A percentile compares a stretch with the other conserved stretches of the same genome.
These are phyloP conservation scores for Golubevia pallescens DNA, from an alignment of 1,284 basidiomycete genomes.

Conservation along the genomic window DNA sequence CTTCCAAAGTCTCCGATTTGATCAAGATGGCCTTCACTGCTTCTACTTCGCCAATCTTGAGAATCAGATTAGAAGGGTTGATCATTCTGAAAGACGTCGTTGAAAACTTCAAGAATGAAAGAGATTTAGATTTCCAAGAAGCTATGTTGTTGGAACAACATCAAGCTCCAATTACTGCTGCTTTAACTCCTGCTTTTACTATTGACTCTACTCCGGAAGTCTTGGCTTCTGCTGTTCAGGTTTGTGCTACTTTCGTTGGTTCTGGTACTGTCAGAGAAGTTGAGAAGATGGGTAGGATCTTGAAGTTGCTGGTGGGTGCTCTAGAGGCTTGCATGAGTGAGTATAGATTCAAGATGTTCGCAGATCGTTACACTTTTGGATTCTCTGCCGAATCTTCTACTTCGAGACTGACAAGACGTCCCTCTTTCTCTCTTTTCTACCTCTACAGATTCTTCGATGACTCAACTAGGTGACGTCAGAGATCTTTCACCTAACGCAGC, in stretches of 20 bases:
- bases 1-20: slow-evolving; percentile 84
- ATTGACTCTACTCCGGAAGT: slow-evolving; percentile 95
- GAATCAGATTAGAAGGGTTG: slow-evolving; percentile 91
- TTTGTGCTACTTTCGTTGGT: slow-evolving; percentile 93
- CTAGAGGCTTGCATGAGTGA: slow-evolving; percentile 86
- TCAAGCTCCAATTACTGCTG: slow-evolving; percentile 96
- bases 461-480: slow-evolving; percentile 83
- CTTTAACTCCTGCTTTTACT: slow-evolving; percentile 95
- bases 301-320: slow-evolving; percentile 79
- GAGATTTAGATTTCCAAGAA: slow-evolving; percentile 91
- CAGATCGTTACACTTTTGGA: not conserved
- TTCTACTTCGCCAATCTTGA: slow-evolving; percentile 90
- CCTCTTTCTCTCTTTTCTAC: slow-evolving; percentile 15
- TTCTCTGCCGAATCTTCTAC: not conserved
- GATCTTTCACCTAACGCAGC: slow-evolving; percentile 91
- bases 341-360: slow-evolving; percentile 11
- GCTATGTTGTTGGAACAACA: slow-evolving; percentile 93
- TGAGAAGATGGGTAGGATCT: slow-evolving; percentile 86
- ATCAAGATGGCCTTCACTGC: slow-evolving; percentile 98
- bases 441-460: slow-evolving; percentile 76
- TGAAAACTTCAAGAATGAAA: slow-evolving; percentile 83
- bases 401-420: slow-evolving; percentile 9
- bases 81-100: slow-evolving; percentile 90
- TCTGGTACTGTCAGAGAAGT: slow-evolving; percentile 94
- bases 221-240: slow-evolving; percentile 85